A percentile compares a stretch with the other conserved stretches of the same genome.
These are phyloP conservation scores for Lachnellula willkommii DNA, from an alignment of 2,329 filamentous ascomycete genomes.

Conservation along the genomic window DNA sequence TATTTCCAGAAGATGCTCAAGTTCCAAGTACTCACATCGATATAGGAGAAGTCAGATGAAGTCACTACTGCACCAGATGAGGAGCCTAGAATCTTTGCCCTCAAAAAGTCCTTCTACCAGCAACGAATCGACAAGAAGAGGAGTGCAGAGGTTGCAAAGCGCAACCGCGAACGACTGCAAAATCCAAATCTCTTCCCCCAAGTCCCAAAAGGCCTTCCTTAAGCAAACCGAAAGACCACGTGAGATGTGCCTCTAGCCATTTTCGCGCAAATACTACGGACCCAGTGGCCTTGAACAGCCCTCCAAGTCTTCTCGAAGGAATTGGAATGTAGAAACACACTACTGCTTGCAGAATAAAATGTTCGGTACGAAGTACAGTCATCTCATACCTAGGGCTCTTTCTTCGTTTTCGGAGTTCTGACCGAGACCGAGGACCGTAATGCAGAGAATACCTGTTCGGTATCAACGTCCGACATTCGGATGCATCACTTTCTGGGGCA, in stretches of 20 bases:
- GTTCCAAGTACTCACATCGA: slow-evolving; percentile 4
- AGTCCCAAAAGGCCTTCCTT: slow-evolving; percentile 61
- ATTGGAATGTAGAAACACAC: not conserved
- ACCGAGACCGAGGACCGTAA: slow-evolving; percentile 1
- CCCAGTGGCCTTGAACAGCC: not conserved
- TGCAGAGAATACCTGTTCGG: slow-evolving; percentile 5
- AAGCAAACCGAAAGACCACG: slow-evolving; percentile 1
- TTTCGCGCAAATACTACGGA: not conserved
- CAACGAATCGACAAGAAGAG: slow-evolving; percentile 75
- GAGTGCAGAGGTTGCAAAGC: slow-evolving; percentile 71
- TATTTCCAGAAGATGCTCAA: slow-evolving; percentile 15
- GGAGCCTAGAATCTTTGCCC: slow-evolving; percentile 72
- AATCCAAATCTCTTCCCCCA: slow-evolving; percentile 79
- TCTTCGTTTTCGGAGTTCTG: not conserved
- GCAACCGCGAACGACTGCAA: slow-evolving; percentile 73
- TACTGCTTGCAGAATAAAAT: not conserved
- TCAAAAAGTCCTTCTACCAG: slow-evolving; percentile 85
- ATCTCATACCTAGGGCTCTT: slow-evolving; percentile 8
- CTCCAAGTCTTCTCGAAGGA: not conserved
- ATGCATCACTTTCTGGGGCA: not conserved
- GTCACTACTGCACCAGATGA: slow-evolving; percentile 42
- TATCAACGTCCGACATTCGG: slow-evolving; percentile 1
- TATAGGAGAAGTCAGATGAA: slow-evolving; percentile 25
- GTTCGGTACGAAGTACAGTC: slow-evolving; percentile 21
- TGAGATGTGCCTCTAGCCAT: not conserved